Conservation (phyloP, 1,139 yeast species). For the Sugiyamaella xylanicola region DNA sequence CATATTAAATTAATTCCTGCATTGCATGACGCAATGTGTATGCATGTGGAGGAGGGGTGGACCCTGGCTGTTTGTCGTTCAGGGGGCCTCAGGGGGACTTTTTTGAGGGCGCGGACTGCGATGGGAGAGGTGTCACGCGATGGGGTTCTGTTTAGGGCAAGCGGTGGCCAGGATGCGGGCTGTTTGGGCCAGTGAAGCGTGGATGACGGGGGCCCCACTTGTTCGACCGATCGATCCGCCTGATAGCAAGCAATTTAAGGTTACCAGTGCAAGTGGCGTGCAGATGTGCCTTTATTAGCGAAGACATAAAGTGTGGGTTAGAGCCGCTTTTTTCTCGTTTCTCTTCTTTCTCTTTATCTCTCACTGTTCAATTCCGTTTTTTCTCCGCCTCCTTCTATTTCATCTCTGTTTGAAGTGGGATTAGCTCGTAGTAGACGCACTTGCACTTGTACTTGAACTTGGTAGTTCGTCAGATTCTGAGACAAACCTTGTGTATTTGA, state of each 20-base stretch:
- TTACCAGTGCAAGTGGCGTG: slow-evolving; percentile 9
- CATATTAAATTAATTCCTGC: not conserved
- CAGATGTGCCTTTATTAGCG: not conserved
- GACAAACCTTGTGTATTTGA: too few species aligned
- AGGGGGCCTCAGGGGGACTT: too few species aligned
- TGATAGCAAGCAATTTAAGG: slow-evolving; percentile 11
- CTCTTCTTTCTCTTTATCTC: not conserved
- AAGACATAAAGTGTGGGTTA: not conserved
- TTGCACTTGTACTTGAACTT: too few species aligned
- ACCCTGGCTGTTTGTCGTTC: not conserved
- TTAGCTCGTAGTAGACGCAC: not conserved
- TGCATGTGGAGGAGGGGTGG: not conserved
- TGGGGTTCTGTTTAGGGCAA: too few species aligned
- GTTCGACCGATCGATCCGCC: not conserved
- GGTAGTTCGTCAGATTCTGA: too few species aligned
- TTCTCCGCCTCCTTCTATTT: not conserved
- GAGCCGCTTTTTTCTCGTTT: not conserved
- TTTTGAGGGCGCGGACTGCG: too few species aligned
- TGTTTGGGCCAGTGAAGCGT: too few species aligned
- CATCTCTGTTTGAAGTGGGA: not conserved
- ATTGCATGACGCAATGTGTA: not conserved
- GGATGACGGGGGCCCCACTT: not conserved
- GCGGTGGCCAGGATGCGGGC: too few species aligned
- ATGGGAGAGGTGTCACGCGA: too few species aligned
- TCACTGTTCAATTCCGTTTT: not conserved